Conservation (phyloP, 2,329 filamentous ascomycete species). For the Clarireedia paspali region DNA sequence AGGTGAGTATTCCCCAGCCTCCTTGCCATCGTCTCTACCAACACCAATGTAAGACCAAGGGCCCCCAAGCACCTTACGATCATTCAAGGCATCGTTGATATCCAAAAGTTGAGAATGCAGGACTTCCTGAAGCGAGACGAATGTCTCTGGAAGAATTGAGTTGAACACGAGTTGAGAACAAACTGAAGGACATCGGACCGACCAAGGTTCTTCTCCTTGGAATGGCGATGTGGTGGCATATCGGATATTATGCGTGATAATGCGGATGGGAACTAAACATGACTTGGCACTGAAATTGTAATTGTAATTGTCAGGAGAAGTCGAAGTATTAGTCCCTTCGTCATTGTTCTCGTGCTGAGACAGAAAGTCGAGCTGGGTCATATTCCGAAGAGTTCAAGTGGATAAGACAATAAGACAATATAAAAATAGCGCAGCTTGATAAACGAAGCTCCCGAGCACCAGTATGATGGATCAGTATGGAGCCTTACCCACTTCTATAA, state of each 20-base stretch:
- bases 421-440: too few relatives aligned
- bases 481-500: too few relatives aligned
- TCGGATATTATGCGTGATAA: slow-evolving; percentile 62
- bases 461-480: too few relatives aligned
- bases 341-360: neutral
- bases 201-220: slow-evolving; percentile 53
- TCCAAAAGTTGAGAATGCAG: slow-evolving; percentile 54
- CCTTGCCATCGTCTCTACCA: slow-evolving; percentile 56
- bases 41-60: slow-evolving; percentile 56
- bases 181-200: slow-evolving; percentile 45
- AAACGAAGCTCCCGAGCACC: too few relatives aligned
- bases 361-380: slow-evolving; percentile 1
- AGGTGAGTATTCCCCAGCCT: slow-evolving; percentile 72
- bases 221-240: slow-evolving; percentile 49
- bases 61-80: slow-evolving; percentile 13
- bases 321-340: neutral
- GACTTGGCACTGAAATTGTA: neutral
- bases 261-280: slow-evolving; percentile 35
- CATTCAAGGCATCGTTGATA: slow-evolving; percentile 46
- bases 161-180: slow-evolving; percentile 49
- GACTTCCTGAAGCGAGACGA: slow-evolving; percentile 65
- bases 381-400: neutral
- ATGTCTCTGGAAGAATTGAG: slow-evolving; percentile 42
- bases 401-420: too few relatives aligned
- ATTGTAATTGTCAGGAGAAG: neutral